Evolutionary conservation across 352 stramenopile genomes (phyloP).

Genomic region (Phytopythium delawarense): DNA sequence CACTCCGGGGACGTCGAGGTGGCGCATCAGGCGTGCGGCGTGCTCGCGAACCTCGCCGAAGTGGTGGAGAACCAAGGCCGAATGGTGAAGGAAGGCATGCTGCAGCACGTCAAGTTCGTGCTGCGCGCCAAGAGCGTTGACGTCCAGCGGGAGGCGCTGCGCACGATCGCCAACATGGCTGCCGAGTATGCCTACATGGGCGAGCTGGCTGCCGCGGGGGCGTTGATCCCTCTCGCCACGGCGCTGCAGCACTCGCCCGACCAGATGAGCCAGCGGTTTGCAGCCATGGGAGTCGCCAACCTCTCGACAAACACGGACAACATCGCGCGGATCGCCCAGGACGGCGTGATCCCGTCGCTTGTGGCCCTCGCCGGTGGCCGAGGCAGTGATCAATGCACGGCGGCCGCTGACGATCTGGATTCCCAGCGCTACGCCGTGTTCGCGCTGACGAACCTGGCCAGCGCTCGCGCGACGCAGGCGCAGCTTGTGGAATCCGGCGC

Average conservation of each 20-base stretch:
- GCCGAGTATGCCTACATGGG: conserved; percentile 92
- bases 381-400: neutral
- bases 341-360: conserved; percentile 86
- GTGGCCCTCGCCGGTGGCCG: conserved; percentile 75
- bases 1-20: conserved; percentile 90
- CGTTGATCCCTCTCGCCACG: conserved; percentile 83
- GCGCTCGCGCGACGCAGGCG: conserved; percentile 75
- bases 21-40: conserved; percentile 86
- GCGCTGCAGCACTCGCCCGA: conserved; percentile 88
- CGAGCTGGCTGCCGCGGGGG: conserved; percentile 89
- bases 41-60: conserved; percentile 93
- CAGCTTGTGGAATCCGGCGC: conserved; percentile 74
- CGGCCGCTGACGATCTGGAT: conserved; percentile 84
- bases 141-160: conserved; percentile 92
- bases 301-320: conserved; percentile 91
- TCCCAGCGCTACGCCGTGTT: conserved; percentile 92
- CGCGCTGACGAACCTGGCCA: conserved; percentile 93
- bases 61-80: conserved; percentile 92
- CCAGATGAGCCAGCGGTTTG: conserved; percentile 91
- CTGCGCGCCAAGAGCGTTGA: conserved; percentile 89
- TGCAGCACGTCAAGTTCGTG: conserved; percentile 96
- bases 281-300: conserved; percentile 95
- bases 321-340: conserved; percentile 87
- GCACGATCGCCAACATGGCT: conserved; percentile 94
- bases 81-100: conserved; percentile 93